Base-by-base conservation (phyloP, 352 stramenopile species). In the Pythium chondricola region DNA sequence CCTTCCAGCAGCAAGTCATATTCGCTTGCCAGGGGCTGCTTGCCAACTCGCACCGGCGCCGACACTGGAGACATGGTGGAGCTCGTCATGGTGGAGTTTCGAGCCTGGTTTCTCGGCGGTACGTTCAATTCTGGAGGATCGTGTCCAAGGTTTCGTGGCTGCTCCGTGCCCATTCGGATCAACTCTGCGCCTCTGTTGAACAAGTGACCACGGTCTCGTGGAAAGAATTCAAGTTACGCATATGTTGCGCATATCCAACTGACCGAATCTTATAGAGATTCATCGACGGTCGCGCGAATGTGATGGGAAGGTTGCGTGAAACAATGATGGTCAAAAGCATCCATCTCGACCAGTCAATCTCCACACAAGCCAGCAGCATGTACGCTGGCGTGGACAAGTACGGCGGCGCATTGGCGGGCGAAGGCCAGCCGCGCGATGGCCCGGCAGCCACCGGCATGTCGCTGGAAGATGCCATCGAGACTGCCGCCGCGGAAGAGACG, bases 331-430 rank as follows among this genome's bases (percentile, higher is more conserved):
- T 21, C 50, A 51, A 33, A 57, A 41, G 27, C 38, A 30, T 54
- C 52, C 37, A 61, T 56, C 48, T 25, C 38, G 35, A 32, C 21
- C 50, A 40, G n/a, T n/a, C n/a, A n/a, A n/a, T n/a, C n/a, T 32
- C 26, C 48, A 43, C 21, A 33, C 25, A 30, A 33, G 13, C 18
- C 24, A 54, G 14, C 29, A 56, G 42, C 56, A 90, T 91, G 80
- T 91, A 91, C 58, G 76, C 74, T 0, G 80, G 80, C 2, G 67
- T 83, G 33, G 80, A 91, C 74, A 91, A 91, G 71, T 91, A 91
- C 52, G 74, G 80, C 33, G 80, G 80, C 25, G 69, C 68, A 2
- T 41, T 91, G 27, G 80, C 81, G 21, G 80, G 80, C 44, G 74
- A 85, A 36, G 74, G 74, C 37, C 70, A 84, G 26, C 60, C 74